Evolutionary conservation across 2,329 filamentous ascomycete species (phyloP).

Genomic region (Penicillium corylophilum): DNA sequence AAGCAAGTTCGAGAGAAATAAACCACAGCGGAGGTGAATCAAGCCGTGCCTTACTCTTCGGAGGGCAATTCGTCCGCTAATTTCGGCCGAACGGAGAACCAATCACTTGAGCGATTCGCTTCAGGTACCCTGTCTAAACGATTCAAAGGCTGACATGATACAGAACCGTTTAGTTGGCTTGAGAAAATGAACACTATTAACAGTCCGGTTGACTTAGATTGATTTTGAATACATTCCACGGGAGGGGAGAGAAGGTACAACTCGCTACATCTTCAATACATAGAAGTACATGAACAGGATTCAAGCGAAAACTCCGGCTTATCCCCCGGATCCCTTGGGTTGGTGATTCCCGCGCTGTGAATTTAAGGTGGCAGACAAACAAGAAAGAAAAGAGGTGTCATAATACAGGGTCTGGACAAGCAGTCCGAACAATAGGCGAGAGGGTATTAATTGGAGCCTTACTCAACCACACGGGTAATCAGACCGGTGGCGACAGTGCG

Average conservation of each 20-base stretch:
- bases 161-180: background rate
- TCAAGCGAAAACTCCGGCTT: conserved; percentile 36
- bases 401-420: conserved; percentile 31
- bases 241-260: conserved; percentile 31
- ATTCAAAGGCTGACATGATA: background rate
- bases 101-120: background rate
- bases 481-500: conserved; percentile 83
- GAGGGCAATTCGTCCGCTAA: conserved; percentile 18
- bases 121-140: background rate
- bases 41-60: background rate
- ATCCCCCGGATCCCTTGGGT: conserved; percentile 30
- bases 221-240: conserved; percentile 24
- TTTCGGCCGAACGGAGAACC: conserved; percentile 18
- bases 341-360: conserved; percentile 38
- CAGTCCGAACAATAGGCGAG: conserved; percentile 8
- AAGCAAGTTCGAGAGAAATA: background rate
- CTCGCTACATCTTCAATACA: conserved; percentile 32
- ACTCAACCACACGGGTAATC: conserved; percentile 67
- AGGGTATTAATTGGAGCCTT: conserved; percentile 16
- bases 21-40: background rate
- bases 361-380: conserved; percentile 29
- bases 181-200: background rate
- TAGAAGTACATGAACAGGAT: conserved; percentile 37
- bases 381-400: conserved; percentile 31
- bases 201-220: conserved; percentile 1